These are phyloP conservation scores for Phaeosphaeriaceae sp. DNA, from an alignment of 2,329 filamentous ascomycete genomes.

Conservation along the genomic window DNA sequence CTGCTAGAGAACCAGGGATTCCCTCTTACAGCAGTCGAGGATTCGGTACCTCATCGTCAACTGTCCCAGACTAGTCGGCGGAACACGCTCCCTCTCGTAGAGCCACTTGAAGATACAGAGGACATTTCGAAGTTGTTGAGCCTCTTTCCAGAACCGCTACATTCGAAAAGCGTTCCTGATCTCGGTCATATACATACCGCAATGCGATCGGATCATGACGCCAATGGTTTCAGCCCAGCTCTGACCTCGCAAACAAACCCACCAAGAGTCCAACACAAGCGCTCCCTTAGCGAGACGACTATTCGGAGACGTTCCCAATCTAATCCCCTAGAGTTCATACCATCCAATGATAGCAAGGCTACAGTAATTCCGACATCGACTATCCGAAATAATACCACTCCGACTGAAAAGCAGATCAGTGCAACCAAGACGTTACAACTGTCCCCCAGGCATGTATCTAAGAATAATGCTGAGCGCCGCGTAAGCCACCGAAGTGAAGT, in stretches of 20 bases:
- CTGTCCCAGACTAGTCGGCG: constrained; percentile 17
- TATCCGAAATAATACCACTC: constrained; percentile 1
- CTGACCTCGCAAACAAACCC: constrained; percentile 21
- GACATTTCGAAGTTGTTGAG: constrained; percentile 11
- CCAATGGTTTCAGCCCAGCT: constrained; percentile 25
- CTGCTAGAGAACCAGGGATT: constrained; percentile 45
- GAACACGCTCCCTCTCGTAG: constrained; percentile 13
- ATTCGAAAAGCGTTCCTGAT: constrained; percentile 23
- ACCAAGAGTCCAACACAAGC: constrained; percentile 33
- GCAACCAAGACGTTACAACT: constrained; percentile 27
- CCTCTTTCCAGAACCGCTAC: constrained; percentile 20
- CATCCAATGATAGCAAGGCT: constrained; percentile 31
- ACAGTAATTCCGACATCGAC: constrained; percentile 26
- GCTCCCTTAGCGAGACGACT: constrained; percentile 27
- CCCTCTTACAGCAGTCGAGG: constrained; percentile 23
- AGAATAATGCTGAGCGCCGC: constrained; percentile 16
- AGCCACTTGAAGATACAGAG: constrained; percentile 10
- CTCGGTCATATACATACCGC: constrained; percentile 21
- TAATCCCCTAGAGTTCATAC: neutral
- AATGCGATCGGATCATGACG: constrained; percentile 37
- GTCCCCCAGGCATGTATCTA: constrained; percentile 17
- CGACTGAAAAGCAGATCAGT: constrained; percentile 16
- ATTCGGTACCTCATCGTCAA: constrained; percentile 18
- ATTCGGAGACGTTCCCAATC: constrained; percentile 21
- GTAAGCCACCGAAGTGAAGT: constrained; percentile 34